Evolutionary conservation across 2,329 filamentous ascomycete species (phyloP).

Genomic region (Bisporella sp.): DNA sequence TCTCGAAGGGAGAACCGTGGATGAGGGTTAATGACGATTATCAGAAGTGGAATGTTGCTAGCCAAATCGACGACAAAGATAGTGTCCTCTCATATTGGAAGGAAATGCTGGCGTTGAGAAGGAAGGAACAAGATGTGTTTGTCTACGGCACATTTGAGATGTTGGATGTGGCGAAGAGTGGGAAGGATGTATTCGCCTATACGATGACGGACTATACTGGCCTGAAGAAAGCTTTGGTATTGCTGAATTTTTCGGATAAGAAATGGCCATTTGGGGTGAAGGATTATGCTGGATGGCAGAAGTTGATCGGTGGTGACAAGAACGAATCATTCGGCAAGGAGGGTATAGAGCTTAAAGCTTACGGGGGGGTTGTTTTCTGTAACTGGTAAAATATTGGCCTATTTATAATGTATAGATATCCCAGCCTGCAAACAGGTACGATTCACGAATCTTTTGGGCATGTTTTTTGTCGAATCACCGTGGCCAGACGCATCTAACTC

Average conservation of each 20-base stretch:
- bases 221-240: conserved; percentile 30
- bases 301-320: no score
- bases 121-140: conserved; percentile 50
- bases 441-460: no score
- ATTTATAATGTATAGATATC: no score
- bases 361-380: no score
- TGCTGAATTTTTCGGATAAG: conserved; percentile 38
- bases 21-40: conserved; percentile 53
- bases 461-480: no score
- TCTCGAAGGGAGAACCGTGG: conserved; percentile 48
- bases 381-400: no score
- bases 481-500: no score
- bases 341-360: no score
- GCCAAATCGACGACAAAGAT: conserved; percentile 32
- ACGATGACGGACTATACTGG: conserved; percentile 28
- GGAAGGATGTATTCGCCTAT: conserved; percentile 35
- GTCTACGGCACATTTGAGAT: conserved; percentile 53
- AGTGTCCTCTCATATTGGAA: conserved; percentile 25
- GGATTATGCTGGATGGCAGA: no score
- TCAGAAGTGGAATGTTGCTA: conserved; percentile 46
- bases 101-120: conserved; percentile 21
- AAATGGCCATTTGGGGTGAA: no score
- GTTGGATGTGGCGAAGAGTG: conserved; percentile 39
- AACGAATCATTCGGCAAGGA: no score
- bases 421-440: no score